phyloP scores from a whole-genome alignment of 441 rosid species.

The Adansonia madagascariensis region DNA sequence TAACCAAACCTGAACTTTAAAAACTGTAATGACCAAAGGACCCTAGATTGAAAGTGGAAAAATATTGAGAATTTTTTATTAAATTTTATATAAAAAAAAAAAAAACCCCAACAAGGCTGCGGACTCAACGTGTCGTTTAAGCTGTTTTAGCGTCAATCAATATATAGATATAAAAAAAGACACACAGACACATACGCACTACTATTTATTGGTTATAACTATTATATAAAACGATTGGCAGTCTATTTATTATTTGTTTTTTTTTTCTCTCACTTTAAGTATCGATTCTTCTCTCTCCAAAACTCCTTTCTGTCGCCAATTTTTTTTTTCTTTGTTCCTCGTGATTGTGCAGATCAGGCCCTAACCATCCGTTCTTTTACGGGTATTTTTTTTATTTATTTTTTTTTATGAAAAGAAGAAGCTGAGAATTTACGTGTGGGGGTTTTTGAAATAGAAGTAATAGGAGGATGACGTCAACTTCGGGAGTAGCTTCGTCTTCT shows the following conservation, averaged over 20 bases:
- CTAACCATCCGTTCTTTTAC: slow-evolving; percentile 7
- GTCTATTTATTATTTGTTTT: background rate
- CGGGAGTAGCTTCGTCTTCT: slow-evolving; percentile 36
- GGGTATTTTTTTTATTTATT: background rate
- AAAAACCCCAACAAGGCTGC: background rate
- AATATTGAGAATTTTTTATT: background rate
- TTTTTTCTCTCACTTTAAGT: background rate
- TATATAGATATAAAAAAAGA: background rate
- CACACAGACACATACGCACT: too few relatives aligned
- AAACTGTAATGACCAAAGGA: slow-evolving; percentile 11
- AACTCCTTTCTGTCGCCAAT: slow-evolving; percentile 19
- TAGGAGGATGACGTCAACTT: slow-evolving; percentile 22
- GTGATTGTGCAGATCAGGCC: slow-evolving; percentile 26
- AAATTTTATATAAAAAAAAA: background rate
- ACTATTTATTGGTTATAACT: too few relatives aligned
- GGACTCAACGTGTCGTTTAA: slow-evolving; percentile 25
- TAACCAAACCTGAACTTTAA: background rate
- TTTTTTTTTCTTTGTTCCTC: background rate
- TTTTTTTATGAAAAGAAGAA: background rate
- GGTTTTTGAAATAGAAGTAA: slow-evolving; percentile 2
- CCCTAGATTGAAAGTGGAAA: background rate
- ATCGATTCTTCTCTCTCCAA: slow-evolving; percentile 7
- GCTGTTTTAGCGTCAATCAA: slow-evolving; percentile 1
- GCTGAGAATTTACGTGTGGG: slow-evolving; percentile 21
- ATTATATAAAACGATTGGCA: background rate